Evolutionary conservation across 192 early-diverging fungal species (phyloP), one percentile per base, ranked within the genome.

Genomic region (Coemansia sp.): DNA sequence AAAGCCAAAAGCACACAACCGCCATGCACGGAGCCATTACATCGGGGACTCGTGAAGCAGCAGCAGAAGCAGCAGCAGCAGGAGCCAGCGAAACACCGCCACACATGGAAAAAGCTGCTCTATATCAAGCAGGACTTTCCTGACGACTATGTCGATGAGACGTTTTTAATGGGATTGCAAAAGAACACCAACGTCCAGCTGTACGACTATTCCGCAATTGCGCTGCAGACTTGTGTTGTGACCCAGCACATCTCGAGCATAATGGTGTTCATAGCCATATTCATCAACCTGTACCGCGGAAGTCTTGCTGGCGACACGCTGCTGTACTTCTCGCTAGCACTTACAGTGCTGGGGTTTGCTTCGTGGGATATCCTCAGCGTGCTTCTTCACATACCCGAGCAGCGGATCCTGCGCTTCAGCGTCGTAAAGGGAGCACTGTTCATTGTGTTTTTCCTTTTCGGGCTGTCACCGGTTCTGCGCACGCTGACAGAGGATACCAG

Each of bases 401-500:
- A 68, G 62, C 72, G 78, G 59, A 73, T 75, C 34, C 57, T 68
- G 4, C 68, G 72, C 47, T 45, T 68, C 20, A 64, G 63, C 36
- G 57, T 81, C 45, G 64, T 85, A 27, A 88, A 88, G 63, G 84
- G 88, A 42, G 87, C 87, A 15, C 66, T 87, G 7, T 58, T 97
- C 6, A 87, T 96, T 70, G 88, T 88, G 34, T 65, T 87, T 31
- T 85, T 91, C 17, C 66, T 96, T 27, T 79, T 95, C 44, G 91
- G 90, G 1, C 81, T 97, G 10, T 94, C 93, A 10, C 94, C 97
- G 1, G 89, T 97, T 37, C 82, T 97, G 67, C 88, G 88, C 61
- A 98, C 93, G 0, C 70, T 98, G 61, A 98, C 97, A 9, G 84
- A 87, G 66, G 89, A 90, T 62, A 98, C 87, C 0, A 93, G 90